Percentiles rank a stretch among this genome's conserved stretches.
These are phyloP conservation scores for Cercospora sp. DNA, from an alignment of 2,329 filamentous ascomycete species.

Conservation along the genomic window DNA sequence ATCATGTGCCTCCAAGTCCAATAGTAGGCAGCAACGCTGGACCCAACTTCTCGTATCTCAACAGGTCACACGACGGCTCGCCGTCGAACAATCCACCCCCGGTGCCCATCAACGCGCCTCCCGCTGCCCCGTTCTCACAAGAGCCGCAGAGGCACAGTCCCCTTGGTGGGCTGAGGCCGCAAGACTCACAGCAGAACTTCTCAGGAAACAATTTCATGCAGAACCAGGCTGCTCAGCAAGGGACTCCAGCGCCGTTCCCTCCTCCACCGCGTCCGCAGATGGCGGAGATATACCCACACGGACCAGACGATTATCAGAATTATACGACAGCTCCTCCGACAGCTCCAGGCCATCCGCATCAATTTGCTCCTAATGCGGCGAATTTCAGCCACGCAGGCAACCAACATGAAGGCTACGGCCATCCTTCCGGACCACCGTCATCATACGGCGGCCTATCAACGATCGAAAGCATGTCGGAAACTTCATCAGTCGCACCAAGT, in stretches of 20 bases:
- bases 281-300: slow-evolving; percentile 4
- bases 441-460: slow-evolving; percentile 12
- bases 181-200: background rate
- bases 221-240: slow-evolving; percentile 1
- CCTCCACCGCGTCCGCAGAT: slow-evolving; percentile 7
- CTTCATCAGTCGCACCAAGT: slow-evolving; percentile 8
- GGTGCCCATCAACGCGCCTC: background rate
- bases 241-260: slow-evolving; percentile 11
- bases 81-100: background rate
- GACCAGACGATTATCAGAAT: slow-evolving; percentile 10
- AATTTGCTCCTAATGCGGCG: background rate
- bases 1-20: slow-evolving; percentile 15
- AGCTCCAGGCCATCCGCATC: background rate
- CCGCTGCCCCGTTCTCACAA: slow-evolving; percentile 7
- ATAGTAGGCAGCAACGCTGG: slow-evolving; percentile 16
- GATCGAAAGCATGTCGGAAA: slow-evolving; percentile 15
- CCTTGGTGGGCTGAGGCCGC: background rate
- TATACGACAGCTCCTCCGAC: slow-evolving; percentile 3
- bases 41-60: slow-evolving; percentile 13
- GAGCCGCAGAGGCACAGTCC: slow-evolving; percentile 6
- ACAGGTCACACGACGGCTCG: background rate
- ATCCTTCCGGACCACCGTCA: slow-evolving; percentile 6
- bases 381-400: background rate
- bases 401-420: slow-evolving; percentile 1
- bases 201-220: background rate